A percentile compares a stretch with the other conserved stretches of the same genome.
Conservation (phyloP, 495 filamentous ascomycete species). For the Hyaloscypha finlandica region DNA sequence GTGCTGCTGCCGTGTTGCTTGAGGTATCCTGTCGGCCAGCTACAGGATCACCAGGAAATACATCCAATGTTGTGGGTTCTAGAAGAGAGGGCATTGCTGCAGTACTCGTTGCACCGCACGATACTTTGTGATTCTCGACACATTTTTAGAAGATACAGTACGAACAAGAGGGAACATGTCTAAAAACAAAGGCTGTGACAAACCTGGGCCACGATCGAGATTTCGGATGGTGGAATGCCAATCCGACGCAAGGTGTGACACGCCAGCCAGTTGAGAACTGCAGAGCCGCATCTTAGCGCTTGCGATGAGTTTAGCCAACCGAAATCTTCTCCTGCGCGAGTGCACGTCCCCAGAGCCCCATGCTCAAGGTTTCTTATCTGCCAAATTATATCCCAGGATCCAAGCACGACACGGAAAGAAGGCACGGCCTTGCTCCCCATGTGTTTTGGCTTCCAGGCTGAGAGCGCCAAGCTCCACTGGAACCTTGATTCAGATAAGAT, state of each 20-base stretch:
- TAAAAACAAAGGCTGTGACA: not conserved
- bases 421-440: not conserved
- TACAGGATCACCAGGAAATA: not conserved
- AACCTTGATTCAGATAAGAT: conserved; percentile 27
- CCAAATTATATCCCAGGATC: conserved; percentile 10
- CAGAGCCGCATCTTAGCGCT: conserved; percentile 7
- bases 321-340: not conserved
- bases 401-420: conserved; percentile 11
- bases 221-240: not conserved
- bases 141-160: not conserved
- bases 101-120: not conserved
- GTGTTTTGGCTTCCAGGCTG: conserved; percentile 7
- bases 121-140: not conserved
- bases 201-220: not conserved
- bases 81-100: not conserved
- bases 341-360: conserved; percentile 3
- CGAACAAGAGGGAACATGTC: not conserved
- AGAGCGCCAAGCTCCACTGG: not conserved
- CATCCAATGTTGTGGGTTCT: not conserved
- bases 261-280: not conserved
- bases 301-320: not conserved
- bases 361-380: not conserved
- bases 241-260: not conserved
- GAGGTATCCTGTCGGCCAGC: not conserved
- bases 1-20: not conserved